Percentiles rank a stretch among this genome's conserved stretches.
Conservation (phyloP, 441 rosid genomes). For the Populus hybrid region DNA sequence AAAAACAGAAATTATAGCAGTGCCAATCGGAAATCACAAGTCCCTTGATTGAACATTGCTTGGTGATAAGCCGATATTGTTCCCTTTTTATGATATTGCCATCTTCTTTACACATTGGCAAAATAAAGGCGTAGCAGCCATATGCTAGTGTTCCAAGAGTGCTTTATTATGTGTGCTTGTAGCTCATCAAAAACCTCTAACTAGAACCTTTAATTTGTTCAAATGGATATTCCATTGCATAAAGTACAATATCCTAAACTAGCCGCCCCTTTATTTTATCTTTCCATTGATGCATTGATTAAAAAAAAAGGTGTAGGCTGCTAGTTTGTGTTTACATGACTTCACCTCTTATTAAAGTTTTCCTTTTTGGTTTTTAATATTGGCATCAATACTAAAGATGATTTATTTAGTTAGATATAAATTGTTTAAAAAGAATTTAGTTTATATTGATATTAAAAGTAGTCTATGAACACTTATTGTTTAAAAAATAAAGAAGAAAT, state of each 20-base stretch:
- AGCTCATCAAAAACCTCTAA: not conserved
- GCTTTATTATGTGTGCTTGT: constrained; percentile 1
- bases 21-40: not conserved
- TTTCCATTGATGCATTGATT: not conserved
- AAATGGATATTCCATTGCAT: not conserved
- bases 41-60: not conserved
- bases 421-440: too few species aligned
- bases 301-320: not conserved
- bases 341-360: not conserved
- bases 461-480: too few species aligned
- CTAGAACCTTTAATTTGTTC: not conserved
- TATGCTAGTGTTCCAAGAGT: not conserved
- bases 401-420: too few species aligned
- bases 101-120: not conserved
- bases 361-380: too few species aligned
- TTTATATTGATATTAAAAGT: too few species aligned
- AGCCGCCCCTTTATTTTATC: not conserved
- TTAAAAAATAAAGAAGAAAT: too few species aligned
- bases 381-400: not conserved
- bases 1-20: too few species aligned
- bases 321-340: constrained; percentile 2
- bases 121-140: not conserved
- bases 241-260: constrained; percentile 1
- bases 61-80: not conserved
- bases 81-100: not conserved